Evolutionary conservation across 176 grass and related monocot species (phyloP).

Genomic region (Rhipidocladum racemiflorum): DNA sequence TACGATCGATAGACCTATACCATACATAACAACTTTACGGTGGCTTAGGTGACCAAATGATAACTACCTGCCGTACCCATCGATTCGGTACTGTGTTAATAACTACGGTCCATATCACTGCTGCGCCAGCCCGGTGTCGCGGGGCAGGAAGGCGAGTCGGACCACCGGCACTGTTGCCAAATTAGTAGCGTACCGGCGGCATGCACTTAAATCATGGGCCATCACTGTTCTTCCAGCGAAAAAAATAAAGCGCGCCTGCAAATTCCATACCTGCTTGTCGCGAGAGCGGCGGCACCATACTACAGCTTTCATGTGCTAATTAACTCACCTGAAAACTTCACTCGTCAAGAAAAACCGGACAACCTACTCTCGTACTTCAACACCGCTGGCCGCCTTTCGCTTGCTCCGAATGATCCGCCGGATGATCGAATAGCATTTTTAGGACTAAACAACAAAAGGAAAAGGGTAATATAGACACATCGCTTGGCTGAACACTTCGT

Average conservation of each 20-base stretch:
- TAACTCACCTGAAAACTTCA: not conserved
- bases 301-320: not conserved
- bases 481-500: not conserved
- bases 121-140: not conserved
- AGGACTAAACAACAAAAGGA: not conserved
- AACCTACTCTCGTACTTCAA: not conserved
- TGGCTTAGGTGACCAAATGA: too few species aligned
- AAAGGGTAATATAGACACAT: not conserved
- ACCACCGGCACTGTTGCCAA: not conserved
- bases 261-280: not conserved
- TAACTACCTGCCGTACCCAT: too few species aligned
- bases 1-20: too few species aligned
- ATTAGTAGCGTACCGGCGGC: not conserved
- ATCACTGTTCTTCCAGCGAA: not conserved
- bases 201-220: not conserved
- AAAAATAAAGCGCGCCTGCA: not conserved
- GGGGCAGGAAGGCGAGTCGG: not conserved
- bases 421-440: too few species aligned
- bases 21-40: too few species aligned
- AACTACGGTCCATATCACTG: too few species aligned
- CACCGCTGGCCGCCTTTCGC: not conserved
- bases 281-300: not conserved
- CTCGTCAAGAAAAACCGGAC: too few species aligned
- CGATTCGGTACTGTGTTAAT: too few species aligned
- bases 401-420: not conserved